These are phyloP conservation scores for Lasiodiplodia sp. DNA, from an alignment of 2,329 filamentous ascomycete genomes.

Conservation along the genomic window DNA sequence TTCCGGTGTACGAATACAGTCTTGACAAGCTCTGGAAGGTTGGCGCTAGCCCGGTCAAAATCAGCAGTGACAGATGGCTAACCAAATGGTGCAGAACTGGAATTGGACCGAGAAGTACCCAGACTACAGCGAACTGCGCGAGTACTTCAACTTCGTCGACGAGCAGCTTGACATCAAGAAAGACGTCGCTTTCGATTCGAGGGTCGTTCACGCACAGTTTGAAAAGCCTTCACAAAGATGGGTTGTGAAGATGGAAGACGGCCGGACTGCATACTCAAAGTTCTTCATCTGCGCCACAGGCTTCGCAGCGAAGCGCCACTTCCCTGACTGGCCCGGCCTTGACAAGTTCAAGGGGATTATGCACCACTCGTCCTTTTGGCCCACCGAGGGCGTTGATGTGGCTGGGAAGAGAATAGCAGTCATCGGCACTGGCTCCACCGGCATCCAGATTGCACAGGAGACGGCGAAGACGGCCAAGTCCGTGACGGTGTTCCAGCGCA, in stretches of 20 bases:
- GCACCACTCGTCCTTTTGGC: constrained; percentile 69
- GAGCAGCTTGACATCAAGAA: constrained; percentile 63
- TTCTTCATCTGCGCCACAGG: constrained; percentile 64
- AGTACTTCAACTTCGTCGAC: constrained; percentile 68
- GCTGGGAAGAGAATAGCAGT: constrained; percentile 67
- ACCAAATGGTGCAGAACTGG: constrained; percentile 55
- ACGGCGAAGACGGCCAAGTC: constrained; percentile 60
- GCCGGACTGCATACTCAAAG: constrained; percentile 57
- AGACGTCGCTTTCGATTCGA: constrained; percentile 64
- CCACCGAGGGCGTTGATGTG: constrained; percentile 63
- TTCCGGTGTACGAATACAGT: constrained; percentile 57
- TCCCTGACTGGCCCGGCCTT: constrained; percentile 67
- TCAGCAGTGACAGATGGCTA: neutral
- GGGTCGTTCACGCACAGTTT: constrained; percentile 61
- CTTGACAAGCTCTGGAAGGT: constrained; percentile 57
- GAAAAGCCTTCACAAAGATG: constrained; percentile 58
- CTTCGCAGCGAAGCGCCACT: constrained; percentile 67
- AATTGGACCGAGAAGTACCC: constrained; percentile 64
- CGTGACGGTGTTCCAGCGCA: constrained; percentile 70
- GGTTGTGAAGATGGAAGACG: constrained; percentile 60
- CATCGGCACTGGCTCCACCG: constrained; percentile 70
- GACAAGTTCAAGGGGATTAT: constrained; percentile 66
- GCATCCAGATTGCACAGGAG: constrained; percentile 70
- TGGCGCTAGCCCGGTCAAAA: constrained; percentile 3
- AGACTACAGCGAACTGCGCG: constrained; percentile 59